Evolutionary conservation across 2,329 filamentous ascomycete species (phyloP), one percentile per base, ranked within the genome.

Genomic region (Emydomyces testavorans): DNA sequence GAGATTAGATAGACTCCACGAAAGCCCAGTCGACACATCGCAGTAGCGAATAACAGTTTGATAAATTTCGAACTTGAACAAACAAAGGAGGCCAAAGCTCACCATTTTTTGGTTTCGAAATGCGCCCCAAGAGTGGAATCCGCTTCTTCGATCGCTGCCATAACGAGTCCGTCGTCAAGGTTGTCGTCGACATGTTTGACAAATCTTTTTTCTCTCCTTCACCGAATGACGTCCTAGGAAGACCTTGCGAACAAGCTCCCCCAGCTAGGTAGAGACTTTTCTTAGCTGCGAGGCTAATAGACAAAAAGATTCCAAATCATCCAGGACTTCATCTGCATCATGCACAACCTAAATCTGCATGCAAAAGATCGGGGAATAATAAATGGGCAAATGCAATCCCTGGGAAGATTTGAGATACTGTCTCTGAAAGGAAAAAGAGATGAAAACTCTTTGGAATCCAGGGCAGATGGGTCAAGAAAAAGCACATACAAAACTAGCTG

Each of bases 61-160:
- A 31, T 8, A 32, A 45, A 26, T 6, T 15, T 20, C 23, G 32
- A 23, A 6, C 34, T 6, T 26, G 31, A 29, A 29, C 20, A 41
- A 37, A 37, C 24, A n/a, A 15, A 29, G 23, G 41, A 24, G 32
- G 15, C 15, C 18, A 31, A 24, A 50, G 20, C 50, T 49, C 34
- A 52, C 50, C 50, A 46, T 48, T 28, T 42, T 42, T 46, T 16
- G 44, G 42, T 44, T 53, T 52, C 36, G 51, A 42, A 43, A 49
- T 46, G 23, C 48, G 49, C 20, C 50, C 47, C 21, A 49, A 45
- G 38, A 53, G 23, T 36, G 41, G 50, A 43, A 55, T 43, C 40
- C 48, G 49, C 35, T 53, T 48, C 44, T 52, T 53, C 28, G 51
- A 50, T 37, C 50, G 45, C 45, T 49, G 41, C 53, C 53, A 52